These are phyloP conservation scores for Saccharomyces jurei DNA, from an alignment of 805 yeast genomes.

Conservation along the genomic window DNA sequence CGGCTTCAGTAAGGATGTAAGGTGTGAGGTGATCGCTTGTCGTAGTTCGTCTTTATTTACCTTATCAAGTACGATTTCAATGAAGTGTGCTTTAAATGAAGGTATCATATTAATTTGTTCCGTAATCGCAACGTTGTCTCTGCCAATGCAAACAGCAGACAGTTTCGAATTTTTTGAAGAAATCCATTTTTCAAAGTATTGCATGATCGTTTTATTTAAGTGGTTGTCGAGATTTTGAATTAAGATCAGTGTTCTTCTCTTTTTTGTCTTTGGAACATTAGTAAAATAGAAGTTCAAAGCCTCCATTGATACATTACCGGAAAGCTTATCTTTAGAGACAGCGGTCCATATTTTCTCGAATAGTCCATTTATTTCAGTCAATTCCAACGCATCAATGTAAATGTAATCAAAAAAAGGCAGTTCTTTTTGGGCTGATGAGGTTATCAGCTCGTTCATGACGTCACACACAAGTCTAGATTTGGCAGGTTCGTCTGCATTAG, in stretches of 20 bases:
- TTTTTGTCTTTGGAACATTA: slow-evolving; percentile 28
- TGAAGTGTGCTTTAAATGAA: background rate
- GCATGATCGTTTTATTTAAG: background rate
- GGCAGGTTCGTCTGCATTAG: background rate
- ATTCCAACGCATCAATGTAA: slow-evolving; percentile 86
- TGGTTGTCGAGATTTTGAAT: background rate
- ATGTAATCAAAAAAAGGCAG: slow-evolving; percentile 54
- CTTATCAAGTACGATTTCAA: background rate
- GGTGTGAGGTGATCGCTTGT: background rate
- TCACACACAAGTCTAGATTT: slow-evolving; percentile 53
- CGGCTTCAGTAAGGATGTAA: background rate
- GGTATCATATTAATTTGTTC: background rate
- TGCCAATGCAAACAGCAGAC: slow-evolving; percentile 83
- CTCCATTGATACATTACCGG: slow-evolving; percentile 56
- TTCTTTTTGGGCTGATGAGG: slow-evolving; percentile 31
- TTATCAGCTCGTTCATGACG: slow-evolving; percentile 61
- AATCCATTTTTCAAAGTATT: slow-evolving; percentile 96
- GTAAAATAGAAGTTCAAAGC: slow-evolving; percentile 62
- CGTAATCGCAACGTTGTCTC: background rate
- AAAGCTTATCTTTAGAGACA: slow-evolving; percentile 49
- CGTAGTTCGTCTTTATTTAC: background rate
- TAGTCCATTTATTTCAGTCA: slow-evolving; percentile 68
- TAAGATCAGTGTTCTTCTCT: slow-evolving; percentile 8
- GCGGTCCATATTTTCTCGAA: slow-evolving; percentile 79
- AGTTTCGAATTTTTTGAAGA: slow-evolving; percentile 69